Evolutionary conservation across 768 basidiomycete genomes (phyloP).

Genomic region (Boletus vinaceobasis): DNA sequence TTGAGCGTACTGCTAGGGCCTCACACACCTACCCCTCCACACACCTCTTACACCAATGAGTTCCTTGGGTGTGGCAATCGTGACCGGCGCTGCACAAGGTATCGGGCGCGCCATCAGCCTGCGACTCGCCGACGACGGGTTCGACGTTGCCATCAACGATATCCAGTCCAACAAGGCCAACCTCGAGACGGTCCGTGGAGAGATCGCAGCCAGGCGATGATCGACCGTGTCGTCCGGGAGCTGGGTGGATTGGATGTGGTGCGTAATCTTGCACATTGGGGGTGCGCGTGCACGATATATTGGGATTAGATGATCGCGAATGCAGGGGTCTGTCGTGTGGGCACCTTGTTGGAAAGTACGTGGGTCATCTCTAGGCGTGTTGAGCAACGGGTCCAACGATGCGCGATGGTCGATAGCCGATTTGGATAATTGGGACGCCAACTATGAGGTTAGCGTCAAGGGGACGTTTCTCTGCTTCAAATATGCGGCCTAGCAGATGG

Average conservation of each 20-base stretch:
- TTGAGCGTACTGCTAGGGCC: no score
- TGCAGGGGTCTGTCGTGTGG: conserved; percentile 7
- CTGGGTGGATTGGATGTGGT: conserved; percentile 14
- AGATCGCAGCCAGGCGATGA: conserved; percentile 8
- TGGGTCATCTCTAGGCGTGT: neutral
- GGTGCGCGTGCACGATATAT: neutral
- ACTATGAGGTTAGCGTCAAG: conserved; percentile 14
- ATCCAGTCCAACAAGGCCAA: conserved; percentile 15
- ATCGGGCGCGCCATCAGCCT: conserved; percentile 48
- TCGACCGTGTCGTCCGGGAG: conserved; percentile 2
- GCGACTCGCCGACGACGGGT: conserved; percentile 42
- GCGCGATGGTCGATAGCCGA: conserved; percentile 4
- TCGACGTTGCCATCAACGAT: conserved; percentile 47
- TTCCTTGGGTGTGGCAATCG: conserved; percentile 32
- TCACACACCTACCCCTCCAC: no score
- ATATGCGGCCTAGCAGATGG: conserved; percentile 21
- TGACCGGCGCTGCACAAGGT: conserved; percentile 46
- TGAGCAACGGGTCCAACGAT: neutral
- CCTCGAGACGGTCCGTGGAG: conserved; percentile 1
- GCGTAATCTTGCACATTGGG: neutral
- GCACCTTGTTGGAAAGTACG: conserved; percentile 6
- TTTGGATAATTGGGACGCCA: conserved; percentile 26
- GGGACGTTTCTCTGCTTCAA: conserved; percentile 26
- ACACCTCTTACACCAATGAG: neutral
- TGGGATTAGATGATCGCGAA: conserved; percentile 12